These are phyloP conservation scores for Circinella minor DNA, from an alignment of 371 early-diverging fungal species.

Conservation along the genomic window DNA sequence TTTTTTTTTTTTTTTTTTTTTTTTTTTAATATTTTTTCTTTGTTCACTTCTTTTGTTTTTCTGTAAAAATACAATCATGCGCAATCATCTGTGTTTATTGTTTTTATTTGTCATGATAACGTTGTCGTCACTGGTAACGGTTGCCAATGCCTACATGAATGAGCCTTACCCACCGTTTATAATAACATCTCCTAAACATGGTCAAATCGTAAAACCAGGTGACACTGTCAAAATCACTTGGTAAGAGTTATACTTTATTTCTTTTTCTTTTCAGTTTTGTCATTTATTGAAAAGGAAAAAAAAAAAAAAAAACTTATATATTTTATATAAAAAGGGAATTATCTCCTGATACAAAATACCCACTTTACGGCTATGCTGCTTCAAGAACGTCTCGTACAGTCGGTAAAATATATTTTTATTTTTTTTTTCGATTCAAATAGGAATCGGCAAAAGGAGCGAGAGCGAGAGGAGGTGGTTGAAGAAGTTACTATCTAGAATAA, in stretches of 20 bases:
- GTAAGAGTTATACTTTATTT: constrained; percentile 2
- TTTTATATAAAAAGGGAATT: constrained; percentile 22
- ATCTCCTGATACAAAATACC: constrained; percentile 18
- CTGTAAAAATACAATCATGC: background rate
- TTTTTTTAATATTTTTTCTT: constrained; percentile 3
- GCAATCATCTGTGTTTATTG: background rate
- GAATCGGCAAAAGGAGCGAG: background rate
- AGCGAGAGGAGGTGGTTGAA: background rate
- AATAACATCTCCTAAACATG: constrained; percentile 21
- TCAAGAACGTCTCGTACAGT: constrained; percentile 26
- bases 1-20: constrained; percentile 6
- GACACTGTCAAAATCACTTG: constrained; percentile 23
- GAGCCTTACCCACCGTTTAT: constrained; percentile 27
- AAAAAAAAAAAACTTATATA: background rate
- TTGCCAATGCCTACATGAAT: constrained; percentile 11
- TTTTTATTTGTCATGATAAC: background rate
- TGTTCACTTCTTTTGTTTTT: constrained; percentile 11
- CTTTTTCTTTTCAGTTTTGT: background rate
- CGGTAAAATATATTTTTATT: constrained; percentile 14
- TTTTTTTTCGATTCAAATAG: background rate
- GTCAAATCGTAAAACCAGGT: constrained; percentile 20
- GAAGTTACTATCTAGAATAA: too few relatives aligned
- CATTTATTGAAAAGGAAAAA: background rate
- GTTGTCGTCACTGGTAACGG: too few relatives aligned
- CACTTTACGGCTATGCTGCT: constrained; percentile 32